Percentiles rank a stretch among this genome's conserved stretches.
These are phyloP conservation scores for Suhomyces atakaporum DNA, from an alignment of 1,139 yeast species.

Conservation along the genomic window DNA sequence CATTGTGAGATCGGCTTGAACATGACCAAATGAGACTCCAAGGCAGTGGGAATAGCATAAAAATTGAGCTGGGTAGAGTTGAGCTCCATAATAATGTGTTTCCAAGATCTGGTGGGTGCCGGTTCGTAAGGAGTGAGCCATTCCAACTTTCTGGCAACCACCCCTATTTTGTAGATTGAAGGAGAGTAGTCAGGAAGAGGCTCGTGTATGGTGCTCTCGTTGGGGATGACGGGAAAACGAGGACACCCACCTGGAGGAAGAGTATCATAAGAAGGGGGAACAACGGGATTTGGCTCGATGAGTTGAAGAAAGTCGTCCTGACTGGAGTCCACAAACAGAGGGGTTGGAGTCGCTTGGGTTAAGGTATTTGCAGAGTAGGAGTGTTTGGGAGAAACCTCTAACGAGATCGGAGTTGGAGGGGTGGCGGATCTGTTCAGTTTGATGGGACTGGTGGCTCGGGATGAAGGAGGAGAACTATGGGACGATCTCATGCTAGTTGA, in stretches of 20 bases:
- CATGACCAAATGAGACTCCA: conserved; percentile 32
- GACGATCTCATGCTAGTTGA: conserved; percentile 12
- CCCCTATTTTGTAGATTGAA: conserved; percentile 55
- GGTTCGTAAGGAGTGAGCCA: conserved; percentile 70
- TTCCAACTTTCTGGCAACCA: conserved; percentile 59
- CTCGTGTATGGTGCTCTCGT: neutral
- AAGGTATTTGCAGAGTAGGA: neutral
- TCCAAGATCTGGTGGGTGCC: conserved; percentile 65
- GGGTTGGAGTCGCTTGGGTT: conserved; percentile 1
- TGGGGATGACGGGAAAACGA: conserved; percentile 45
- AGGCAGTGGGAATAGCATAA: conserved; percentile 43
- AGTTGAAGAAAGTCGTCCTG: conserved; percentile 32
- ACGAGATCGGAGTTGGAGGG: conserved; percentile 10
- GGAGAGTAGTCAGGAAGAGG: conserved; percentile 55
- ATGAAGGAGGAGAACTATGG: conserved; percentile 11
- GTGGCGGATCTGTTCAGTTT: conserved; percentile 8
- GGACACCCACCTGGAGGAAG: conserved; percentile 54
- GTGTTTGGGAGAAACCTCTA: conserved; percentile 3
- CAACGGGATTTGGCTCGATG: conserved; percentile 53
- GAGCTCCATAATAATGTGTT: conserved; percentile 58
- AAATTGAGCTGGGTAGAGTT: conserved; percentile 76
- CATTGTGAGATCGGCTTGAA: conserved; percentile 19
- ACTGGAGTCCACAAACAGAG: neutral
- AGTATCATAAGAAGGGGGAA: conserved; percentile 49
- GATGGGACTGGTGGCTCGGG: conserved; percentile 12